Percentiles rank a stretch among this genome's conserved stretches.
Evolutionary conservation across 2,329 filamentous ascomycete species (phyloP).

Genomic region (Thelonectria discophora): DNA sequence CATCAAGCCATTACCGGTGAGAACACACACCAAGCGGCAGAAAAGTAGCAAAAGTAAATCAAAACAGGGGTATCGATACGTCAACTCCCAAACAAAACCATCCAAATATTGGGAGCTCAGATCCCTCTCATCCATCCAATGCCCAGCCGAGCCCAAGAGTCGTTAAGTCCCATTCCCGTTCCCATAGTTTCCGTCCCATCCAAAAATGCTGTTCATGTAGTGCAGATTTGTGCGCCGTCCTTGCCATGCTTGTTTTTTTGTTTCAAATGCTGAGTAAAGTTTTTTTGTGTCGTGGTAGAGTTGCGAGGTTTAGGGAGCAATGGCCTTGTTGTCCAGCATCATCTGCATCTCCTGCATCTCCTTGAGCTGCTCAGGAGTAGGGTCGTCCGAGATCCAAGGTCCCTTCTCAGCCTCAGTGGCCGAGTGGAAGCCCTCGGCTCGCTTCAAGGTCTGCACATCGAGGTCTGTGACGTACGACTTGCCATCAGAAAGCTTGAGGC

Average conservation of each 20-base stretch:
- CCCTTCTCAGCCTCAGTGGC: conserved; percentile 90
- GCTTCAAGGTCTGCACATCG: conserved; percentile 87
- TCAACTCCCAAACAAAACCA: conserved; percentile 40
- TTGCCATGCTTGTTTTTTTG: conserved; percentile 42
- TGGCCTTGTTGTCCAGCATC: conserved; percentile 48
- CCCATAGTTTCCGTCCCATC: conserved; percentile 24
- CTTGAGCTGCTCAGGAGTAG: conserved; percentile 67
- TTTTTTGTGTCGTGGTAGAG: conserved; percentile 29
- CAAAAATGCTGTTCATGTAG: conserved; percentile 33
- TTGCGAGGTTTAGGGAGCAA: conserved; percentile 31
- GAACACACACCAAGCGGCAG: conserved; percentile 19
- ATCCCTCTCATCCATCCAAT: conserved; percentile 25
- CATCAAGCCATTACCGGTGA: conserved; percentile 24
- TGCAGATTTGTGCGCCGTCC: conserved; percentile 43
- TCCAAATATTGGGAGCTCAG: conserved; percentile 23
- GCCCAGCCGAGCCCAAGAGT: conserved; percentile 19
- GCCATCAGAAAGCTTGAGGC: conserved; percentile 78
- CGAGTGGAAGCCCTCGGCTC: conserved; percentile 83
- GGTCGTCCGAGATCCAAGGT: conserved; percentile 79
- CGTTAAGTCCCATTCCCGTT: conserved; percentile 30
- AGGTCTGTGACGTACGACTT: conserved; percentile 90
- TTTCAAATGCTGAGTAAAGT: conserved; percentile 8
- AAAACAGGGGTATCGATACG: conserved; percentile 44
- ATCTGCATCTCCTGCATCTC: conserved; percentile 70
- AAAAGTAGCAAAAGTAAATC: conserved; percentile 24